Percentiles rank a stretch among this genome's conserved stretches.
Evolutionary conservation across 2,329 filamentous ascomycete species (phyloP).

Genomic region (Colletotrichum sp.): DNA sequence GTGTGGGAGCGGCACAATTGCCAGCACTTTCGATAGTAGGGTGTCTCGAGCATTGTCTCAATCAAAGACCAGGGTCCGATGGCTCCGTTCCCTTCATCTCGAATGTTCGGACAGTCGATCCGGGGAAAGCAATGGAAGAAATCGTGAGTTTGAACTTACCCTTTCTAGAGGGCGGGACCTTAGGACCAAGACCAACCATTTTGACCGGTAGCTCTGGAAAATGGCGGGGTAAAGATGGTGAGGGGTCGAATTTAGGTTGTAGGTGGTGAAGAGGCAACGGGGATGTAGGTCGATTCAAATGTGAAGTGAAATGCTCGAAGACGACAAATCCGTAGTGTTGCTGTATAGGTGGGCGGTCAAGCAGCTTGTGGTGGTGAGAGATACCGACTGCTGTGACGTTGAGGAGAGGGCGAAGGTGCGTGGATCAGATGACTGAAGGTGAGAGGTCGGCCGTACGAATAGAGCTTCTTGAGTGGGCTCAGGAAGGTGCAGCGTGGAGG

Average conservation of each 20-base stretch:
- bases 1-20: background rate
- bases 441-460: background rate
- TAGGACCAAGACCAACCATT: slow-evolving; percentile 58
- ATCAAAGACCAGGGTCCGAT: background rate
- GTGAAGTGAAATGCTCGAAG: background rate
- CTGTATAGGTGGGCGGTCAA: background rate
- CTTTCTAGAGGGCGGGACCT: slow-evolving; percentile 62
- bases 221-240: slow-evolving; percentile 33
- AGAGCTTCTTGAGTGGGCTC: background rate
- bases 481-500: background rate
- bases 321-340: background rate
- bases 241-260: slow-evolving; percentile 14
- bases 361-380: background rate
- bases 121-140: slow-evolving; percentile 10
- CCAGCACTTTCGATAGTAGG: background rate
- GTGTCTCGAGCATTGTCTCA: slow-evolving; percentile 1
- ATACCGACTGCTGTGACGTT: slow-evolving; percentile 8
- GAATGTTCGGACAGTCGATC: background rate
- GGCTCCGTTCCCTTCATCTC: background rate
- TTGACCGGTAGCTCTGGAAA: slow-evolving; percentile 31
- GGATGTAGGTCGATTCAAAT: background rate
- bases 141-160: slow-evolving; percentile 58
- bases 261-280: background rate
- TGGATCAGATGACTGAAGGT: slow-evolving; percentile 18
- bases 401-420: slow-evolving; percentile 17